Conservation (phyloP, 441 rosid species). For the Daphne laureola region DNA sequence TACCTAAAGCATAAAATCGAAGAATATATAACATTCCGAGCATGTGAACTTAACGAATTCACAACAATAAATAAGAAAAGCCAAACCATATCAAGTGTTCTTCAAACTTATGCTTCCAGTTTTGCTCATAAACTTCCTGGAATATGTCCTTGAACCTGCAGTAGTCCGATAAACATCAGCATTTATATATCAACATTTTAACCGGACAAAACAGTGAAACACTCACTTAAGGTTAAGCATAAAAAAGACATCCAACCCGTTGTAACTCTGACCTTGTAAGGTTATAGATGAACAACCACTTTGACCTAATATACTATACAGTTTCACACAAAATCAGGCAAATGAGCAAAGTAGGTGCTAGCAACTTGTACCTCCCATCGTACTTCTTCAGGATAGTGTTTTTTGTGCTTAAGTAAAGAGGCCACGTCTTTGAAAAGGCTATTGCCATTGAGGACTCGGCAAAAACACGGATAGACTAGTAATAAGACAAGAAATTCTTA, state of each 20-base stretch:
- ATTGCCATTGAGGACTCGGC: slow-evolving; percentile 88
- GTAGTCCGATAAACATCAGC: slow-evolving; percentile 15
- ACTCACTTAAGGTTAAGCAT: too few species aligned
- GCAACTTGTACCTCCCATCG: slow-evolving; percentile 76
- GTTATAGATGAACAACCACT: not conserved
- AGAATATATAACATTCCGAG: slow-evolving; percentile 2
- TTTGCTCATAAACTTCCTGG: slow-evolving; percentile 81
- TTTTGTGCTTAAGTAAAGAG: slow-evolving; percentile 89
- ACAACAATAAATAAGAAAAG: not conserved
- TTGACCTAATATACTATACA: not conserved
- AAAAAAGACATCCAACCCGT: too few species aligned
- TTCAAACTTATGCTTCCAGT: slow-evolving; percentile 86
- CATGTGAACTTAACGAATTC: slow-evolving; percentile 1
- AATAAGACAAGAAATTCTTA: slow-evolving; percentile 10
- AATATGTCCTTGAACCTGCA: slow-evolving; percentile 92
- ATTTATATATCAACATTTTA: slow-evolving; percentile 5
- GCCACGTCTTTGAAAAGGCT: slow-evolving; percentile 86
- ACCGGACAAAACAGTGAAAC: not conserved
- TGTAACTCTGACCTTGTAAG: too few species aligned
- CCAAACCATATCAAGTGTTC: slow-evolving; percentile 82
- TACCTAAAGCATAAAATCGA: slow-evolving; percentile 42
- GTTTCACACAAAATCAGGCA: not conserved
- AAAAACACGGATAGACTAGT: slow-evolving; percentile 78
- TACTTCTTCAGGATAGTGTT: slow-evolving; percentile 92
- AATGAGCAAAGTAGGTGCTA: slow-evolving; percentile 11